Base-by-base conservation (phyloP, 2,329 filamentous ascomycete genomes). In the Helotiales sp. region DNA sequence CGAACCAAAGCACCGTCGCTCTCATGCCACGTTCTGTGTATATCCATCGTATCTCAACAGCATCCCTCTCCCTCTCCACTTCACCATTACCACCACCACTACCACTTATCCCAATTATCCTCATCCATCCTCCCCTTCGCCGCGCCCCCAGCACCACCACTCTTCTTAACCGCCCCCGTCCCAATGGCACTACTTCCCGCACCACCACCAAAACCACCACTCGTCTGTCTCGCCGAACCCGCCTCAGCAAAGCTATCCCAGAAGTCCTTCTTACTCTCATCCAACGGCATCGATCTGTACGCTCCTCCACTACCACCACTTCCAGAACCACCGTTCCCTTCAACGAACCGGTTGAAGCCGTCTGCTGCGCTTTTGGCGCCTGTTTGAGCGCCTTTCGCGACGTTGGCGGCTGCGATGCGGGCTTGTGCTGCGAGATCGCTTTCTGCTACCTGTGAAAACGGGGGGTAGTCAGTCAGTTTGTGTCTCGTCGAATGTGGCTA, bases 221-320 rank as follows among this genome's bases (percentile, higher is more conserved):
- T 28, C 28, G 50, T 13, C 37, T 62, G 57, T 30, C 68, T 73
- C 45, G 61, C 52, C 13, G 20, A 62, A 0, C 73, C 75, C 1
- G 72, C 72, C 30, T 86, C 87, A 0, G 93, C 90, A 79, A 98
- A 97, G 73, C 91, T 91, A 77, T 97, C 94, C 94, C 94, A 97
- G 80, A 97, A 97, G 72, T 92, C 91, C 77, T 91, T 91, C 79
- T 90, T 91, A 86, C 78, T 91, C 85, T 83, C 84, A 75, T 89
- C 84, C 61, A 88, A 75, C 34, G 74, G 64, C 79, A 82, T 63
- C 76, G 80, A 65, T 65, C 80, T 76, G 58, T 77, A 79, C 34
- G 71, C 62, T 11, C 40, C 52, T 13, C 40, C 49, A 73, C 70
- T 47, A 73, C 70, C 67, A 72, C 63, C 75, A 74, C 50, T 81